These are phyloP conservation scores for Aquilaria malaccensis DNA, from an alignment of 345 rosid species.

Conservation along the genomic window DNA sequence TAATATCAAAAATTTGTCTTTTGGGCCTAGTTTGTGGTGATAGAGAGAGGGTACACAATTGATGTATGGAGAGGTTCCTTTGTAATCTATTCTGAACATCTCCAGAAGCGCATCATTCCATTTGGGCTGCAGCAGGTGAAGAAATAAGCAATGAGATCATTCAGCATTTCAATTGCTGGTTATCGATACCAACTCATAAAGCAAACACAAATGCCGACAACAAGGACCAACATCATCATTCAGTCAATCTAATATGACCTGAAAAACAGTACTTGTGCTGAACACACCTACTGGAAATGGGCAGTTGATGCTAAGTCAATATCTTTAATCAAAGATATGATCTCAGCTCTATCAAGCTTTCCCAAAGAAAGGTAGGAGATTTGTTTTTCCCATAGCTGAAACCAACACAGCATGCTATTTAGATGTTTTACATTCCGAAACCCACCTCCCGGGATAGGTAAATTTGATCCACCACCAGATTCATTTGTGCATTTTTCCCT, in stretches of 20 bases:
- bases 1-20: constrained; percentile 74
- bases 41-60: constrained; percentile 67
- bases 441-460: background rate
- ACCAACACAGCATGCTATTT: constrained; percentile 1
- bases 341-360: background rate
- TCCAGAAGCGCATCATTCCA: constrained; percentile 90
- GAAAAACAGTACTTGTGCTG: background rate
- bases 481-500: background rate
- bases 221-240: background rate
- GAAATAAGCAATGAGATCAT: constrained; percentile 2
- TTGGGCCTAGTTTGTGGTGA: constrained; percentile 82
- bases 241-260: background rate
- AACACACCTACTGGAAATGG: background rate
- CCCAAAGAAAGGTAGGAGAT: background rate
- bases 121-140: constrained; percentile 54
- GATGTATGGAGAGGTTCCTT: constrained; percentile 76
- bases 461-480: background rate
- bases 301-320: background rate
- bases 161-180: background rate
- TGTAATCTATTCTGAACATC: constrained; percentile 89
- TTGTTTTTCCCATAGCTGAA: background rate
- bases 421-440: background rate
- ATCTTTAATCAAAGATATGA: constrained; percentile 5
- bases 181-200: background rate
- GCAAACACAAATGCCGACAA: background rate